Conservation (phyloP, 306 rosid species). For the Astragalus glycyphyllos region DNA sequence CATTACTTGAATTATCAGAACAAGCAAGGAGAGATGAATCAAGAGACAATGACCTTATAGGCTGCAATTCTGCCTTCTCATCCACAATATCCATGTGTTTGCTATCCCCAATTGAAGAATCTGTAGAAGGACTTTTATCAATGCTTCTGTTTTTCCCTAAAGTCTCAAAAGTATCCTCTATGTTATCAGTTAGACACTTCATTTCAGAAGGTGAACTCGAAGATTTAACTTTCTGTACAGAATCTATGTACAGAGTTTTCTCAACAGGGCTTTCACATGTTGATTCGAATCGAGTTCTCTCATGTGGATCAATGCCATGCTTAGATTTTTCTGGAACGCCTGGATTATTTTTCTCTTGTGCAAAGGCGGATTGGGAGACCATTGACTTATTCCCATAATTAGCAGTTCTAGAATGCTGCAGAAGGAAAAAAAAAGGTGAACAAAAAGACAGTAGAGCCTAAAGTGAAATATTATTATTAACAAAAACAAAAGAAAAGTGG, state of each 20-base stretch:
- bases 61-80: slow-evolving; percentile 43
- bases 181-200: slow-evolving; percentile 42
- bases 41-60: slow-evolving; percentile 48
- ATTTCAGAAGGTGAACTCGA: slow-evolving; percentile 55
- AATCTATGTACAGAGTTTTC: slow-evolving; percentile 85
- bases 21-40: slow-evolving; percentile 47
- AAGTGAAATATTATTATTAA: slow-evolving; percentile 32
- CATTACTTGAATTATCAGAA: slow-evolving; percentile 42
- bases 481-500: slow-evolving; percentile 11
- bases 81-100: slow-evolving; percentile 42
- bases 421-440: slow-evolving; percentile 33
- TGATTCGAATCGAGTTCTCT: slow-evolving; percentile 45
- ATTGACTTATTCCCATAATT: slow-evolving; percentile 44
- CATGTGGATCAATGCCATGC: slow-evolving; percentile 49
- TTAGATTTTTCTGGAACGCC: slow-evolving; percentile 47
- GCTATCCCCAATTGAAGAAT: slow-evolving; percentile 54
- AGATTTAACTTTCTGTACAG: slow-evolving; percentile 57
- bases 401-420: slow-evolving; percentile 56
- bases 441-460: slow-evolving; percentile 25
- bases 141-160: slow-evolving; percentile 40
- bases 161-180: slow-evolving; percentile 46
- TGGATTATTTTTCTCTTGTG: slow-evolving; percentile 44
- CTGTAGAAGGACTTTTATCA: slow-evolving; percentile 41
- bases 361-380: slow-evolving; percentile 45
- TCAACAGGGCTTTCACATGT: slow-evolving; percentile 64